Conservation (phyloP, 352 stramenopile genomes). For the Phytopythium delawarense region DNA sequence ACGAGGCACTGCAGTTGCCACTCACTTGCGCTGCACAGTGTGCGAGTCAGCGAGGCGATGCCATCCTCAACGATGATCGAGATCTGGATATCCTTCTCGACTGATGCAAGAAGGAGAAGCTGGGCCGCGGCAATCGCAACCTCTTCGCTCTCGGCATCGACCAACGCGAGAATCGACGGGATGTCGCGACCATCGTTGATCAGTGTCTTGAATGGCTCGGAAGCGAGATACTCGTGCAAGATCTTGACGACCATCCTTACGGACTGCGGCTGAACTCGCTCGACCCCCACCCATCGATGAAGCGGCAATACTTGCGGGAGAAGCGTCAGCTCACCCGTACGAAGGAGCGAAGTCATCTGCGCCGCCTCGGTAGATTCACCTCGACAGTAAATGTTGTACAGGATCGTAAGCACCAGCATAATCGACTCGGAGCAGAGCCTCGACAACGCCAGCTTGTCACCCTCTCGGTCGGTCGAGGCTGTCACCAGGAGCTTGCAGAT, state of each 20-base stretch:
- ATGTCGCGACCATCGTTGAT: slow-evolving; percentile 60
- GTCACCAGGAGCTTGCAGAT: slow-evolving; percentile 19
- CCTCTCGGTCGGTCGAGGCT: slow-evolving; percentile 9
- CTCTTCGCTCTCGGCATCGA: slow-evolving; percentile 23
- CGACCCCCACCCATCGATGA: slow-evolving; percentile 35
- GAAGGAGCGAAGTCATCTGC: slow-evolving; percentile 6
- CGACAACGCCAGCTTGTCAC: neutral
- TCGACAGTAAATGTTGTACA: slow-evolving; percentile 65
- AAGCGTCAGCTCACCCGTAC: slow-evolving; percentile 26
- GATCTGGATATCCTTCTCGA: slow-evolving; percentile 55
- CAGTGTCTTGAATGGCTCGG: slow-evolving; percentile 20
- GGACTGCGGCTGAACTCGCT: slow-evolving; percentile 23
- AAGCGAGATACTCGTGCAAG: slow-evolving; percentile 36
- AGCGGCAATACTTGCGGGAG: slow-evolving; percentile 56
- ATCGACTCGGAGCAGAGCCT: slow-evolving; percentile 14
- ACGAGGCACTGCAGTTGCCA: slow-evolving; percentile 41
- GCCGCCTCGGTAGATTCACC: slow-evolving; percentile 7
- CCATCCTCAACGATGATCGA: slow-evolving; percentile 71
- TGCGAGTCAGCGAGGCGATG: slow-evolving; percentile 44
- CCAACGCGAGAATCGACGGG: slow-evolving; percentile 38
- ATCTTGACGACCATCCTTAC: slow-evolving; percentile 52
- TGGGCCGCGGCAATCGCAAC: slow-evolving; percentile 40
- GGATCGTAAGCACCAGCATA: slow-evolving; percentile 36
- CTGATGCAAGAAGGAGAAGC: slow-evolving; percentile 34
- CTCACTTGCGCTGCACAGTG: slow-evolving; percentile 29